Base-by-base conservation (phyloP, 139 green algal genomes). In the Chlamydomonas asymmetrica region DNA sequence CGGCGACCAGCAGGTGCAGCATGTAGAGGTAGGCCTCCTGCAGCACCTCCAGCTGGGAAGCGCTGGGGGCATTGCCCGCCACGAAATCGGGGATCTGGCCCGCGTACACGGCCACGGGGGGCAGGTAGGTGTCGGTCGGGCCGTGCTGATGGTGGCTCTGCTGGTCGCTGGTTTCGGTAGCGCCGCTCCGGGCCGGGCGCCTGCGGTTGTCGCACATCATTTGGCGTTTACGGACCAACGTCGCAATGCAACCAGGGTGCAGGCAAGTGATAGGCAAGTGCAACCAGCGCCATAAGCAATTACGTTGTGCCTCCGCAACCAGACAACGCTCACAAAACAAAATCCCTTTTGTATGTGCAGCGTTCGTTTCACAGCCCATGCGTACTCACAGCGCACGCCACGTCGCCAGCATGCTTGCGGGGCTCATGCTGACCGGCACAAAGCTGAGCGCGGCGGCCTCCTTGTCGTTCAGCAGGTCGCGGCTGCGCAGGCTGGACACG, bases 401-500 rank as follows among this genome's bases (percentile, higher is more conserved):
- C 3, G 67, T 66, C 10, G 67, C 67, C 49, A 71, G 37, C 64
- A 65, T 59, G 37, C 48, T 50, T 3, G 62, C 64, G 29, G 48
- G 72, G 41, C 56, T 49, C 22, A 70, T n/a, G 35, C 41, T 49
- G 27, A 73, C 75, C n/a, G 45, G 66, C 3, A 63, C 38, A 73
- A 85, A 88, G 23, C 45, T 65, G 62, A 88, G 68, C 22, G 50
- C 57, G 10, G 73, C 74, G 32, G 75, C 66, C 74, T 90, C 82
- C 9, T 60, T 73, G 66, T 88, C 82, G 40, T 43, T 78, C 39
- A 90, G 74, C 43, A 87, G 62, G 64, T 90, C 85, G n/a, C 68
- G 52, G 23, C 65, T 50, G 13, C 82, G 62, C 57, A 86, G 45
- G 43, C 85, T 82, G 20, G 66, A 48, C 3, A 86, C 62, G 22